Evolutionary conservation across 208 protist species (phyloP), one percentile per base, ranked within the genome.

Genomic region (Porcisia deanei): DNA sequence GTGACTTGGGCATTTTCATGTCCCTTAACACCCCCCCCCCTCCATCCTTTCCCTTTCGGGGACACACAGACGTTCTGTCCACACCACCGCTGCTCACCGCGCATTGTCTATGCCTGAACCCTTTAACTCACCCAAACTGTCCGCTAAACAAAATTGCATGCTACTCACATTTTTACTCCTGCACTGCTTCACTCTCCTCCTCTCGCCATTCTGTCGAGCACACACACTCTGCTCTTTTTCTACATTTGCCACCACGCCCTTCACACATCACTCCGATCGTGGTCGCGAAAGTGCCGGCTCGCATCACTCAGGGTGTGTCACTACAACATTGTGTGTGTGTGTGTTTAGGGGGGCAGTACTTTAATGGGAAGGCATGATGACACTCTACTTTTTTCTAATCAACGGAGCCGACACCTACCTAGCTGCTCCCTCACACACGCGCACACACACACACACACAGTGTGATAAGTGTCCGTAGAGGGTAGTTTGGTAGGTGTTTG

Each of bases 311-410:
- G 1, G 25, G 30, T 30, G 34, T 18, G 34, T 64, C 59, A 64
- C 34, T 3, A 43, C 6, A 68, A 18, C 18, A 14, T 22, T 25
- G 7, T 18, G 1, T 22, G 7, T 52, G 41, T 47, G 41, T 14
- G 8, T 34, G n/a, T 49, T 1, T 20, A 20, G 30, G 2, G 49
- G 34, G 39, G 53, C 43, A 43, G 49, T 37, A 4, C 25, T n/a
- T 18, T 22, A 14, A 4, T 5, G 30, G 30, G 0, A 47, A 9
- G 16, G 34, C n/a, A 73, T 73, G 69, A 73, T 73, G 69, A 73
- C 37, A 73, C 55, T 54, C 69, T 73, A 73, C 54, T 30, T 73
- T 61, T 39, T 49, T 63, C 30, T 73, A 52, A 8, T 52, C 49
- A 73, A 64, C 59, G 9, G 59, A 64, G 41, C 34, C 2, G 34